Conservation (phyloP, 345 rosid genomes). For the Pelargonium nanum region DNA sequence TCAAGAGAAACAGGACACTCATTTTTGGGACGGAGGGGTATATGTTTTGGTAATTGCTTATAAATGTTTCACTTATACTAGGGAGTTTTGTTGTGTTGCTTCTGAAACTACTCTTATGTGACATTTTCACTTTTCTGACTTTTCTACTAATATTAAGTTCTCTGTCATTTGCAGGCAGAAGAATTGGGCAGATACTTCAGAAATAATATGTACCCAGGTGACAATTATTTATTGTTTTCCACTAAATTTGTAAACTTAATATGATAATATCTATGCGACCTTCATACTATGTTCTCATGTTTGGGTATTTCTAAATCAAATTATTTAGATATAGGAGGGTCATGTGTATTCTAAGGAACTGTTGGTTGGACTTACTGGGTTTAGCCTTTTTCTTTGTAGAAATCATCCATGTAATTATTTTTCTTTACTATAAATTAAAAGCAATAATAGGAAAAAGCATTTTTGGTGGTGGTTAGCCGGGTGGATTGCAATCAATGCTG, state of each 20-base stretch:
- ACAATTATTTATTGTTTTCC: conserved; percentile 9
- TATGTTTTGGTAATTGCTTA: too few species aligned
- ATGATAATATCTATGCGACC: too few species aligned
- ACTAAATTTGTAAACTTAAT: neutral
- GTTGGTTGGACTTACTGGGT: neutral
- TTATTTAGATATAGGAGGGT: too few species aligned
- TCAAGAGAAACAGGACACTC: too few species aligned
- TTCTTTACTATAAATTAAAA: neutral
- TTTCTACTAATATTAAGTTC: neutral
- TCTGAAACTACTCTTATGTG: neutral
- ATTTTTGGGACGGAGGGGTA: too few species aligned
- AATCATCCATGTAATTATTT: neutral
- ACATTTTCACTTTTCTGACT: neutral
- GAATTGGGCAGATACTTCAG: conserved; percentile 96
- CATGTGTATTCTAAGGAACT: neutral
- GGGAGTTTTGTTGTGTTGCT: too few species aligned
- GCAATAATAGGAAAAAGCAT: neutral
- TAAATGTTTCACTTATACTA: too few species aligned
- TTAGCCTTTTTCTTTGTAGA: neutral
- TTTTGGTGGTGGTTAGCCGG: too few species aligned
- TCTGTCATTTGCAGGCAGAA: conserved; percentile 62
- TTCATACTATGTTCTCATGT: too few species aligned
- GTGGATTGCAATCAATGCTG: too few species aligned
- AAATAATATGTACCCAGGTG: conserved; percentile 99
- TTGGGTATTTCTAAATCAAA: neutral